A percentile compares a stretch with the other conserved stretches of the same genome.
phyloP scores from a whole-genome alignment of 2,329 filamentous ascomycete genomes.

The Phialocephala sp. region DNA sequence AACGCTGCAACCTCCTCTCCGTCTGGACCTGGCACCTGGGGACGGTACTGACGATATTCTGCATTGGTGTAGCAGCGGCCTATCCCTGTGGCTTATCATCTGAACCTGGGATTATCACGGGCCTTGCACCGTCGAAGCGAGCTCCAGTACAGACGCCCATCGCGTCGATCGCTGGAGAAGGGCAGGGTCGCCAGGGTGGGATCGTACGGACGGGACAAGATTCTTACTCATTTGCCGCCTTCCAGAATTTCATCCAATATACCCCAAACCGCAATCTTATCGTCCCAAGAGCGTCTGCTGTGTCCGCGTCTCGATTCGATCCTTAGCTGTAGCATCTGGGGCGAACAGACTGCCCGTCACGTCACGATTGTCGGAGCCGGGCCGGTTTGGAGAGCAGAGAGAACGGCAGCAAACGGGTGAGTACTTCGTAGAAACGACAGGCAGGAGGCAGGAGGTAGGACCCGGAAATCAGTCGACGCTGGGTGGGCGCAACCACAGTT shows the following conservation, averaged over 20 bases:
- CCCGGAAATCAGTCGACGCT: not conserved
- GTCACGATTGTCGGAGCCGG: slow-evolving; percentile 11
- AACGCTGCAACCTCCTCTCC: slow-evolving; percentile 15
- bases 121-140: slow-evolving; percentile 40
- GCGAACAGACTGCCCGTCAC: slow-evolving; percentile 28
- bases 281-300: slow-evolving; percentile 30
- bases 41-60: slow-evolving; percentile 33
- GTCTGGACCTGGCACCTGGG: slow-evolving; percentile 2
- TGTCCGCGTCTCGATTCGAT: slow-evolving; percentile 29
- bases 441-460: not conserved
- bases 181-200: no score
- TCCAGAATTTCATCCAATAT: slow-evolving; percentile 37
- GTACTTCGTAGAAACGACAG: not conserved
- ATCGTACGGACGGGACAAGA: slow-evolving; percentile 24
- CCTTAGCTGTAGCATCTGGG: slow-evolving; percentile 27
- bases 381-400: slow-evolving; percentile 13
- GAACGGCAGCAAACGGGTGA: slow-evolving; percentile 9
- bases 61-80: slow-evolving; percentile 25
- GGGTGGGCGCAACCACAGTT: slow-evolving; percentile 9
- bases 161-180: slow-evolving; percentile 38
- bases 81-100: slow-evolving; percentile 40
- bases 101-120: slow-evolving; percentile 40
- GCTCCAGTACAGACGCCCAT: slow-evolving; percentile 37
- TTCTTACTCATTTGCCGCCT: slow-evolving; percentile 31
- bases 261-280: slow-evolving; percentile 36